Conservation (phyloP, 2,329 filamentous ascomycete genomes). For the Neofusicoccum umdonicola region DNA sequence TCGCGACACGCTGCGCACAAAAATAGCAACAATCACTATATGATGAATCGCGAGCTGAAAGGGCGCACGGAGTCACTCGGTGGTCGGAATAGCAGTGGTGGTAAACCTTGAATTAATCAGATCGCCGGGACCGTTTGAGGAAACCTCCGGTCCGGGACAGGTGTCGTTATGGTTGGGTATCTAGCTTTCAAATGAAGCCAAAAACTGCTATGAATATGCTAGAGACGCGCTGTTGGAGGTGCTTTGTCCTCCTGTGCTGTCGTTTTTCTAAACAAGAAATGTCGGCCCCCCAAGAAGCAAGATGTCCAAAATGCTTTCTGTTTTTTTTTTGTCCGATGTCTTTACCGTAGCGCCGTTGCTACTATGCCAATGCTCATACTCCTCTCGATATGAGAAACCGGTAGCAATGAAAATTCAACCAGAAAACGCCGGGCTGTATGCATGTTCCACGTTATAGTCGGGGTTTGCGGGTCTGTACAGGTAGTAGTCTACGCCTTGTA, state of each 20-base stretch:
- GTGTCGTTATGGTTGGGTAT: too few relatives aligned
- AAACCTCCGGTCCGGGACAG: too few relatives aligned
- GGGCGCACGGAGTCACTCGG: too few relatives aligned
- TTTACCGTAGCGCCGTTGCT: neutral
- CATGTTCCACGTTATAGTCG: neutral
- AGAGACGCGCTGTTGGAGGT: neutral
- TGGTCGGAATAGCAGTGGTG: too few relatives aligned
- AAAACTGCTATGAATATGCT: neutral
- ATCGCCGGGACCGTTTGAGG: too few relatives aligned
- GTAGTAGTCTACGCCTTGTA: neutral
- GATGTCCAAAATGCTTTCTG: neutral
- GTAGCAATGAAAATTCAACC: neutral
- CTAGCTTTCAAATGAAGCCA: constrained; percentile 6
- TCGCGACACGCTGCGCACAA: too few relatives aligned
- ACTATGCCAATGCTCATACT: neutral
- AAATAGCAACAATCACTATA: too few relatives aligned
- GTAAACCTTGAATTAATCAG: too few relatives aligned
- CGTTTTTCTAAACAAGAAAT: neutral
- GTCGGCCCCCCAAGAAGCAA: neutral
- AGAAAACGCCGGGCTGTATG: constrained; percentile 1
- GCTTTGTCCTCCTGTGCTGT: neutral
- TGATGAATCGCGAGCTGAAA: too few relatives aligned
- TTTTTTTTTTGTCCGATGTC: neutral
- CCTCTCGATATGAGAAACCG: neutral
- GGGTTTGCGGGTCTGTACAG: neutral